Conservation (phyloP, 345 rosid species). For the Lagerstroemia speciosa region DNA sequence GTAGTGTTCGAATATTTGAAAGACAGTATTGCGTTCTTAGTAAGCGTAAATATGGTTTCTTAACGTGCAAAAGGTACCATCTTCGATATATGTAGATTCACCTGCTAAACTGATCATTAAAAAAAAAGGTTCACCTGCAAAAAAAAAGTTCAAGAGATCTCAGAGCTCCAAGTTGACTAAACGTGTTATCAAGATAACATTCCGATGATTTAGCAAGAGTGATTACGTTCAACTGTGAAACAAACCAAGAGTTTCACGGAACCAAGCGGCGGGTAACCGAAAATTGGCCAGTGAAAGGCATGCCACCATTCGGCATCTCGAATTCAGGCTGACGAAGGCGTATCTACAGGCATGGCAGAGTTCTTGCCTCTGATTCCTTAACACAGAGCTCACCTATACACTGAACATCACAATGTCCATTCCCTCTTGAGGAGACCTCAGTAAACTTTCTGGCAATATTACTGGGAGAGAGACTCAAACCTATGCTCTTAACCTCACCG, state of each 20-base stretch:
- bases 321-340: too few species aligned
- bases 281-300: too few species aligned
- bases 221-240: neutral
- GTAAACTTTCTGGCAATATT: too few species aligned
- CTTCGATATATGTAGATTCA: conserved; percentile 69
- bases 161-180: neutral
- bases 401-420: conserved; percentile 24
- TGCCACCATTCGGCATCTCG: too few species aligned
- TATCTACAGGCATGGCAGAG: too few species aligned
- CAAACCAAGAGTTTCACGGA: neutral
- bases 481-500: too few species aligned
- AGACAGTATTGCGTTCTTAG: conserved; percentile 64
- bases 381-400: conserved; percentile 70
- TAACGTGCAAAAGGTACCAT: conserved; percentile 52
- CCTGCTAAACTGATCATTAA: too few species aligned
- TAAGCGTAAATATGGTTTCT: conserved; percentile 50
- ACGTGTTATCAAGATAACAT: neutral
- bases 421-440: conserved; percentile 33
- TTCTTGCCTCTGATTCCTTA: conserved; percentile 83
- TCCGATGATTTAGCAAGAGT: neutral
- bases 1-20: conserved; percentile 67
- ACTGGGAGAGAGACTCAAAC: too few species aligned
- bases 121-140: too few species aligned
- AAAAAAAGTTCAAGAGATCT: conserved; percentile 8
- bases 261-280: too few species aligned